Evolutionary conservation across 352 stramenopile genomes (phyloP).

Genomic region (Phytophthora ramorum): DNA sequence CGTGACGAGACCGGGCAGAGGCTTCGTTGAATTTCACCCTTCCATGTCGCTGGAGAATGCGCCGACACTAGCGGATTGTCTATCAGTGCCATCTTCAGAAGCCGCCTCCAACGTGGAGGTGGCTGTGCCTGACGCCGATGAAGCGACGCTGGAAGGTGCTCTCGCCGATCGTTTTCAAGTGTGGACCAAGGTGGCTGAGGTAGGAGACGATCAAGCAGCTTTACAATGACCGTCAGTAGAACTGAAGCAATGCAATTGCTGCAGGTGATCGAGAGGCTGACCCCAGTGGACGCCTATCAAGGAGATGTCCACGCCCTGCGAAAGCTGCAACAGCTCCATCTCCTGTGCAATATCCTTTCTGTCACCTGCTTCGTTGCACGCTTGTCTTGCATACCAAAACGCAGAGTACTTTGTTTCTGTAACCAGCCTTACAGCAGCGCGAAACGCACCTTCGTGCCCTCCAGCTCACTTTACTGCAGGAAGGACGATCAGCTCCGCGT

Average conservation of each 20-base stretch:
- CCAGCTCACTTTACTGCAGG: conserved; percentile 22
- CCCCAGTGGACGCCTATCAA: conserved; percentile 17
- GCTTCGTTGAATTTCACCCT: conserved; percentile 69
- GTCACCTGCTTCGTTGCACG: conserved; percentile 8
- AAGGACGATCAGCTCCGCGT: too few relatives aligned
- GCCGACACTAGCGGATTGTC: conserved; percentile 32
- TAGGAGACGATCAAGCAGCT: conserved; percentile 6
- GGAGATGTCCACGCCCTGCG: not conserved
- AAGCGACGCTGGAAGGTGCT: conserved; percentile 30
- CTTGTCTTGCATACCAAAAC: not conserved
- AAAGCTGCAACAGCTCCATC: conserved; percentile 46
- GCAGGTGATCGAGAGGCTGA: conserved; percentile 42
- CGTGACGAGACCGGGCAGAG: conserved; percentile 1
- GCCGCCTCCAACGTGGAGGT: not conserved
- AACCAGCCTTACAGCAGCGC: conserved; percentile 49
- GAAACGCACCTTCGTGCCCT: conserved; percentile 67
- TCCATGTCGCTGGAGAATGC: conserved; percentile 74
- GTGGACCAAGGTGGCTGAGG: conserved; percentile 48
- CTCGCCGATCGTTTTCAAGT: conserved; percentile 32
- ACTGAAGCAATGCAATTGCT: conserved; percentile 5
- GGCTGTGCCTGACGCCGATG: conserved; percentile 1
- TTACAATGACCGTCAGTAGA: not conserved
- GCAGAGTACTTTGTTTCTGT: not conserved
- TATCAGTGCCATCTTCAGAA: conserved; percentile 12
- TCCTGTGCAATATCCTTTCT: conserved; percentile 54